Conservation (phyloP, 352 stramenopile genomes). For the Globisporangium alternatum region DNA sequence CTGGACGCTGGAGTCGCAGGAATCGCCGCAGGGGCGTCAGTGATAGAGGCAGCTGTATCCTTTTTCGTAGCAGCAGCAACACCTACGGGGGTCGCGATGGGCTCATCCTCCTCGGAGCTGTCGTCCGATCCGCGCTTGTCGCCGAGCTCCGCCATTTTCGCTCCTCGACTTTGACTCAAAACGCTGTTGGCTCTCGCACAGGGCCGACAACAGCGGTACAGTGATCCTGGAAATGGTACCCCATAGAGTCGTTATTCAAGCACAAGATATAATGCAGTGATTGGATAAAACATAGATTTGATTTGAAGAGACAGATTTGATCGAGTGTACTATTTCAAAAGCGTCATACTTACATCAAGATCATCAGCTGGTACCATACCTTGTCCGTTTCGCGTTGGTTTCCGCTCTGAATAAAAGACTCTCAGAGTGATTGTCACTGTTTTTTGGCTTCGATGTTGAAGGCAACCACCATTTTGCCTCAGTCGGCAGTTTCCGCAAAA, state of each 20-base stretch:
- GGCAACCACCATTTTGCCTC: not conserved
- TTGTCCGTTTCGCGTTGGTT: not conserved
- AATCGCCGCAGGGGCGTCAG: not conserved
- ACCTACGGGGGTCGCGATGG: constrained; percentile 33
- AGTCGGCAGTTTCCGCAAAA: not conserved
- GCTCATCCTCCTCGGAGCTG: constrained; percentile 87
- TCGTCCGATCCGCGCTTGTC: constrained; percentile 41
- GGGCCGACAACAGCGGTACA: not conserved
- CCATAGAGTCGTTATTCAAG: not conserved
- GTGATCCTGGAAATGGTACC: not conserved
- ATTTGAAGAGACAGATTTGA: not conserved
- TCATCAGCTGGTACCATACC: not conserved
- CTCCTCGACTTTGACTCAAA: not conserved
- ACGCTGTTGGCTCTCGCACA: constrained; percentile 2
- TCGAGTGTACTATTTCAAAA: not conserved
- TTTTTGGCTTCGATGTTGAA: not conserved
- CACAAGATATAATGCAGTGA: not conserved
- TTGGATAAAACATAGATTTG: not conserved
- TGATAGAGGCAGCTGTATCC: not conserved
- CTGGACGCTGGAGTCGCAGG: not conserved
- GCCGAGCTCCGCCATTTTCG: not conserved
- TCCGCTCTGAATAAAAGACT: constrained; percentile 5
- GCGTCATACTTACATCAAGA: not conserved
- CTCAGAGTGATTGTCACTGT: constrained; percentile 3
- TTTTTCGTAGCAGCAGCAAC: not conserved